Base-by-base conservation (phyloP, 441 rosid species). In the Erodium moschatum region DNA sequence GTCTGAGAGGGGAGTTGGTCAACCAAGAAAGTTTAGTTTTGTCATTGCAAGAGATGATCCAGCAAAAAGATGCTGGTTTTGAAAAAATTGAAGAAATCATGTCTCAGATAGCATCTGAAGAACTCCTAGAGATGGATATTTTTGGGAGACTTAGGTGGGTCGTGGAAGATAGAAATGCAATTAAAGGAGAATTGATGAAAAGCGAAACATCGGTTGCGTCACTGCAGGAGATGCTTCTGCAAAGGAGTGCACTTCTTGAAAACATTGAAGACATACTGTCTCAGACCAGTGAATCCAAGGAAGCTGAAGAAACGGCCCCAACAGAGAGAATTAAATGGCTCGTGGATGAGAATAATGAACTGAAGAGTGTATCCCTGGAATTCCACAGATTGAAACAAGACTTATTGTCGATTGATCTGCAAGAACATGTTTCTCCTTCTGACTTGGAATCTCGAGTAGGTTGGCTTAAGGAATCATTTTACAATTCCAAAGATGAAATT, bases 381-480 rank as follows among this genome's bases (percentile, higher is more conserved):
- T 85, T 79, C 76, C 74, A 72, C 68, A 87, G 78, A 74, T 75
- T 87, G 81, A 85, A 84, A 81, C 88, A 87, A 71, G 75, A 78
- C 48, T 70, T 86, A 69, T 78, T 82, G 77, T 76, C 78, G 20
- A 71, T 89, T 68, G 89, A 90, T 80, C 24, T 87, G 54, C 96
- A 91, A 0, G 88, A 86, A 74, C 83, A 82, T 67, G 71, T 74
- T 56, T 79, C 86, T 24, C 67, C 78, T 63, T 72, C 84, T 72
- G 86, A 89, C 78, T 68, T 85, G 81, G 88, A 85, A 81, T 73
- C 86, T 78, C 79, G 84, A 69, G 72, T 87, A 72, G 66, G 71
- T 75, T 85, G 97, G 96, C 85, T 93, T 67, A 84, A 73, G 78
- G 90, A 87, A 48, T 86, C 92, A 2, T 75, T 81, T 79, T 67